Conservation (phyloP, 805 yeast species). For the Yamadazyma takamatsuzukensis region DNA sequence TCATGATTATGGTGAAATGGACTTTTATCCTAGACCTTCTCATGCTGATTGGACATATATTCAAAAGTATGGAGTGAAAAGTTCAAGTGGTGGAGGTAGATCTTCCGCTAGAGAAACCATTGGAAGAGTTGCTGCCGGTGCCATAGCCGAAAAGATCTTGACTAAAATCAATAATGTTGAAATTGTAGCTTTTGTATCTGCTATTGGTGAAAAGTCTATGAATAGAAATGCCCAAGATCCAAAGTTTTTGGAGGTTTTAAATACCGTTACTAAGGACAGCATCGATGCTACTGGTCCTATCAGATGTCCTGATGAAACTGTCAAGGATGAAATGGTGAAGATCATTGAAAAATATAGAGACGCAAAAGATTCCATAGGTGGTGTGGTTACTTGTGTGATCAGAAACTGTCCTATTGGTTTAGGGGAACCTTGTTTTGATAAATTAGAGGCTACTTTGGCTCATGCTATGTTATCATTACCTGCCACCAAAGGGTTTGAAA, state of each 20-base stretch:
- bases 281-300: slow-evolving; percentile 88
- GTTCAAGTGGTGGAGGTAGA: slow-evolving; percentile 96
- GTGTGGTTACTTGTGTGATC: slow-evolving; percentile 95
- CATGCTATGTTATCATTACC: slow-evolving; percentile 98
- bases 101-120: slow-evolving; percentile 97
- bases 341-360: slow-evolving; percentile 86
- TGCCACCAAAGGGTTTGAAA: slow-evolving; percentile 96
- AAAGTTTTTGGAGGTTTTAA: slow-evolving; percentile 62
- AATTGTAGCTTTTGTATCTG: slow-evolving; percentile 94
- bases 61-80: slow-evolving; percentile 86
- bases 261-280: slow-evolving; percentile 78
- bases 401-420: slow-evolving; percentile 93
- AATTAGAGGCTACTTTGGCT: slow-evolving; percentile 90
- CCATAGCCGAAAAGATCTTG: slow-evolving; percentile 92
- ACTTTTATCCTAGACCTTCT: slow-evolving; percentile 93
- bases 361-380: slow-evolving; percentile 90
- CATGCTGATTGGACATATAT: slow-evolving; percentile 96
- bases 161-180: slow-evolving; percentile 75
- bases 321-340: slow-evolving; percentile 76
- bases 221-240: slow-evolving; percentile 65
- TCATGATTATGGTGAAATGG: slow-evolving; percentile 92
- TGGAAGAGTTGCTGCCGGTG: slow-evolving; percentile 99
- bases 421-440: slow-evolving; percentile 97
- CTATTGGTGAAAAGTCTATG: slow-evolving; percentile 80
- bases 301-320: slow-evolving; percentile 81